Evolutionary conservation across 352 stramenopile genomes (phyloP).

Genomic region (Phytophthora citricola): DNA sequence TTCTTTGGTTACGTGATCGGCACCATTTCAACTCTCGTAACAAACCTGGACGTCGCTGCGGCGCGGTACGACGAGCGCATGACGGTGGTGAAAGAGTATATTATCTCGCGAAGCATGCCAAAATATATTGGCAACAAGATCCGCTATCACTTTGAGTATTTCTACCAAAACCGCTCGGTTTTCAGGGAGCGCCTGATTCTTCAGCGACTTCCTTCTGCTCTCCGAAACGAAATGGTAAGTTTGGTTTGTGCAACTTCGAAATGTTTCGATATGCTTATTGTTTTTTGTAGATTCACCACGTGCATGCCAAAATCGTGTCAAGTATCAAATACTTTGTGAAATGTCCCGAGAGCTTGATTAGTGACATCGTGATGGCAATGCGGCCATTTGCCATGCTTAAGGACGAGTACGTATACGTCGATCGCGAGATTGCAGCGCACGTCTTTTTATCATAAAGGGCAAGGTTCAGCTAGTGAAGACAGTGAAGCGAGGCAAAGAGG

Average conservation of each 20-base stretch:
- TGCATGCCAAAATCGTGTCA: slow-evolving; percentile 71
- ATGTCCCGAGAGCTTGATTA: slow-evolving; percentile 84
- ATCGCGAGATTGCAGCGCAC: slow-evolving; percentile 86
- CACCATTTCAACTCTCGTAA: slow-evolving; percentile 82
- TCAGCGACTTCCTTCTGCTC: slow-evolving; percentile 63
- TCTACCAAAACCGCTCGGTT: slow-evolving; percentile 84
- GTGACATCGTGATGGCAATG: slow-evolving; percentile 87
- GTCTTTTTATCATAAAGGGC: slow-evolving; percentile 87
- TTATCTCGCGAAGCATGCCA: slow-evolving; percentile 79
- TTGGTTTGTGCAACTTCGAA: too few relatives aligned
- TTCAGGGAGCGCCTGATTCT: slow-evolving; percentile 83
- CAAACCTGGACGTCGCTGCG: slow-evolving; percentile 78
- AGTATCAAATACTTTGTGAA: slow-evolving; percentile 76
- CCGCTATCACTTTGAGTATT: slow-evolving; percentile 86
- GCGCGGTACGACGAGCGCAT: slow-evolving; percentile 82
- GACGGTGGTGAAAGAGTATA: slow-evolving; percentile 88
- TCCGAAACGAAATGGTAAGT: slow-evolving; percentile 84
- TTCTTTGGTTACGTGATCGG: slow-evolving; percentile 91
- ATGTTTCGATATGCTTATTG: not conserved
- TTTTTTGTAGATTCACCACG: slow-evolving; percentile 69
- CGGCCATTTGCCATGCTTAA: slow-evolving; percentile 76
- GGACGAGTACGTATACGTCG: slow-evolving; percentile 80
- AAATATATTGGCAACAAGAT: slow-evolving; percentile 80
- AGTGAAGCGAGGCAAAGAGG: slow-evolving; percentile 44
- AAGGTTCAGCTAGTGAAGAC: slow-evolving; percentile 74